Conservation (phyloP, 257 asterid species). For the Plantago major region DNA sequence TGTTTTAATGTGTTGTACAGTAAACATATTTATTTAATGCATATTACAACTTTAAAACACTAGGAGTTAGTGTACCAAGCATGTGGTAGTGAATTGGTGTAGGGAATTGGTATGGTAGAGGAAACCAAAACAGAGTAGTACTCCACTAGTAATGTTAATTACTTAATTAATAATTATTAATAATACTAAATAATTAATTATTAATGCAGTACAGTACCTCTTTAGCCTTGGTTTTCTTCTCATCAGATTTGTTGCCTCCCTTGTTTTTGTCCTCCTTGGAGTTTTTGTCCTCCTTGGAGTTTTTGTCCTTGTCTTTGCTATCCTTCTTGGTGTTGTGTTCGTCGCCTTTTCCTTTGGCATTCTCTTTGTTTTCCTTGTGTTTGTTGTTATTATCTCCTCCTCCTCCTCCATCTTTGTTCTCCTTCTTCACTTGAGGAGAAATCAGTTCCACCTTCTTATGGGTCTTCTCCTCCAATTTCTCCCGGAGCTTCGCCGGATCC, state of each 20-base stretch:
- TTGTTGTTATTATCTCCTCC: conserved; percentile 24
- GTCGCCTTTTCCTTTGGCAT: conserved; percentile 21
- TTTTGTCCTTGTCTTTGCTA: conserved; percentile 24
- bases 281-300: conserved; percentile 18
- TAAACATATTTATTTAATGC: too few relatives aligned
- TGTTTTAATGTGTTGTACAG: too few relatives aligned
- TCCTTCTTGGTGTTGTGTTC: conserved; percentile 23
- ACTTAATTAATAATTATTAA: conserved; percentile 2
- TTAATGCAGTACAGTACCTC: conserved; percentile 23
- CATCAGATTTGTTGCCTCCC: conserved; percentile 38
- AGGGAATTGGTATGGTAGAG: too few relatives aligned
- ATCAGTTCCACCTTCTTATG: conserved; percentile 52
- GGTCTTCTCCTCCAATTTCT: conserved; percentile 46
- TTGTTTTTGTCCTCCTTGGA: conserved; percentile 25
- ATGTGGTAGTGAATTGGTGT: too few relatives aligned
- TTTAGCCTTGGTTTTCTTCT: conserved; percentile 40
- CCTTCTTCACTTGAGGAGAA: conserved; percentile 46
- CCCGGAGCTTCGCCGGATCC: conserved; percentile 61
- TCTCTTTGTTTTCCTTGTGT: conserved; percentile 18
- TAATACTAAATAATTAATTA: background rate
- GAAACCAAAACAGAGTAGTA: too few relatives aligned
- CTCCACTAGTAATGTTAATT: too few relatives aligned
- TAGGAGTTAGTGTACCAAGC: too few relatives aligned
- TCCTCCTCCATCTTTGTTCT: conserved; percentile 33
- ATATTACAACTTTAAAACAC: too few relatives aligned